phyloP scores from a whole-genome alignment of 805 yeast species.

The Candida incommunis region DNA sequence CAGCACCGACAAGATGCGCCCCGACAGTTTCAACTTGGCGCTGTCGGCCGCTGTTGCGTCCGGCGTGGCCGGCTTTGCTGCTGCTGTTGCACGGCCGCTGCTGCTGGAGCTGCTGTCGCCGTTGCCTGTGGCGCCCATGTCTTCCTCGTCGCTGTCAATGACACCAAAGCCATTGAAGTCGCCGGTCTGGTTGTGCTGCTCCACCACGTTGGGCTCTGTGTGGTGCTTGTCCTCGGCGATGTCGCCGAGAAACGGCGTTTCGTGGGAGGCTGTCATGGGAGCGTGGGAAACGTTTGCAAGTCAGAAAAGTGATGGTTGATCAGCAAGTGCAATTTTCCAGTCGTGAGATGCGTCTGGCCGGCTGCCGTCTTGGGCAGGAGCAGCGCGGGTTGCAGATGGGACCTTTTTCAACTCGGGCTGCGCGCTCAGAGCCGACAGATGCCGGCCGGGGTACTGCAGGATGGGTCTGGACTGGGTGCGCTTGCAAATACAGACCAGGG shows the following conservation, averaged over 20 bases:
- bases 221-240: background rate
- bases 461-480: no score
- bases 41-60: background rate
- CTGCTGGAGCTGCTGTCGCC: background rate
- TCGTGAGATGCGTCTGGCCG: no score
- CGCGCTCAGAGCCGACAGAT: no score
- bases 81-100: background rate
- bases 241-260: conserved; percentile 1
- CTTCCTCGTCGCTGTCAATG: background rate
- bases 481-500: no score
- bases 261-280: background rate
- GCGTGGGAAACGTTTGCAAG: no score
- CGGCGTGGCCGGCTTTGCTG: background rate
- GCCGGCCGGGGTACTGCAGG: no score
- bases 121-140: background rate
- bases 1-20: conserved; percentile 54
- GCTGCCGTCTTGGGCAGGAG: no score
- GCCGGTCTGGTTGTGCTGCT: background rate
- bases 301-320: no score
- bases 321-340: no score
- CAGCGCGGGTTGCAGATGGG: no score
- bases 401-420: no score
- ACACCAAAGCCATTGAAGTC: no score
- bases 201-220: background rate
- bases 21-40: conserved; percentile 26